Conservation (phyloP, 2,329 filamentous ascomycete genomes). For the Diaporthe ampelina region DNA sequence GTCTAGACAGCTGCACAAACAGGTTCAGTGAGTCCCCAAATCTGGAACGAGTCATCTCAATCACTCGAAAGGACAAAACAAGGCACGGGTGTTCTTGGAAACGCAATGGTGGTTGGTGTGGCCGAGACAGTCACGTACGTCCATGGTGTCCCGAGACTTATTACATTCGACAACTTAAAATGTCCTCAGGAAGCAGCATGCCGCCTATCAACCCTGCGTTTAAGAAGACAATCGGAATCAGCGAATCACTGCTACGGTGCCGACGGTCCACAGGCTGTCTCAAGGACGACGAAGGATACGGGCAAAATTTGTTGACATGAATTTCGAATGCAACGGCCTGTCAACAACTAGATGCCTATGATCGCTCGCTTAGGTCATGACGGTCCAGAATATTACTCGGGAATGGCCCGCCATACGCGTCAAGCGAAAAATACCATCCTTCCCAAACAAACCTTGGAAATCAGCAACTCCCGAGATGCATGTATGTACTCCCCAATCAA, state of each 20-base stretch:
- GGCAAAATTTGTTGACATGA: too few relatives aligned
- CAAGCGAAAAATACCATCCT: not conserved
- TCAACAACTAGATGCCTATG: not conserved
- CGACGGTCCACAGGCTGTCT: not conserved
- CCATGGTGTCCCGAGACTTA: not conserved
- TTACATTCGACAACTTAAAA: too few relatives aligned
- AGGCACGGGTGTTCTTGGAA: not conserved
- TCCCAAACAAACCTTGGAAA: not conserved
- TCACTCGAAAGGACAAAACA: too few relatives aligned
- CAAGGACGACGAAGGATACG: not conserved
- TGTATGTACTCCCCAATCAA: not conserved
- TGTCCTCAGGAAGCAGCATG: not conserved
- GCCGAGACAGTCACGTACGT: not conserved
- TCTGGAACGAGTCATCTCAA: too few relatives aligned
- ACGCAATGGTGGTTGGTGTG: not conserved
- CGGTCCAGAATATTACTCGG: not conserved
- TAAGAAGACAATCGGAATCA: not conserved
- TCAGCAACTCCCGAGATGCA: not conserved
- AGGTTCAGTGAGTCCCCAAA: not conserved
- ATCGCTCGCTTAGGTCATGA: not conserved
- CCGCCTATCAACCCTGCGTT: not conserved
- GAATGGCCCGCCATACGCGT: not conserved
- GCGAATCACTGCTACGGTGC: accelerated
- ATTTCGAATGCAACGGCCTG: too few relatives aligned
- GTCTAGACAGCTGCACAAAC: too few relatives aligned